phyloP scores from a whole-genome alignment of 2,329 filamentous ascomycete genomes.

The Domatiomyces globalis region DNA sequence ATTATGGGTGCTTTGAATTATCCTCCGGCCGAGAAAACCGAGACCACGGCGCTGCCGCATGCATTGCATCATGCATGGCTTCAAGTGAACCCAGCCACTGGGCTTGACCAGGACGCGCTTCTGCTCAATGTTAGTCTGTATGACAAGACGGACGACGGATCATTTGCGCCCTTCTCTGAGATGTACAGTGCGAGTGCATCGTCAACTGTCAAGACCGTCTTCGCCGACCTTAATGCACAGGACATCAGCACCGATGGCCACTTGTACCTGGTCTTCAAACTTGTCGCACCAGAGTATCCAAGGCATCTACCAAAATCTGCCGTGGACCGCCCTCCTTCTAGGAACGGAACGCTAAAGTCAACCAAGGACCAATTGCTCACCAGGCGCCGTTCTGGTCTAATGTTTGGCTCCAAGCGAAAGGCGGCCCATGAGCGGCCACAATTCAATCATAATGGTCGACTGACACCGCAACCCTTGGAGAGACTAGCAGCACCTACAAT shows the following conservation, averaged over 20 bases:
- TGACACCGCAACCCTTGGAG: conserved; percentile 7
- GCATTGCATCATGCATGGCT: conserved; percentile 51
- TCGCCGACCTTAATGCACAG: conserved; percentile 66
- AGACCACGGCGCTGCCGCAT: conserved; percentile 58
- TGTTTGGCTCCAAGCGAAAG: conserved; percentile 22
- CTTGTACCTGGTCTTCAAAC: conserved; percentile 70
- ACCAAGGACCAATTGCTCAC: conserved; percentile 17
- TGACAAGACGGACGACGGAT: conserved; percentile 50
- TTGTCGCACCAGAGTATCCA: conserved; percentile 47
- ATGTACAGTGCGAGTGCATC: conserved; percentile 55
- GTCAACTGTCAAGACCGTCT: conserved; percentile 66
- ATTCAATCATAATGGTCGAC: conserved; percentile 21
- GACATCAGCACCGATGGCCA: conserved; percentile 53
- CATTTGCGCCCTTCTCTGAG: conserved; percentile 60
- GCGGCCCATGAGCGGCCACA: conserved; percentile 13
- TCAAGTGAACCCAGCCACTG: conserved; percentile 69
- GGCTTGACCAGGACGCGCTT: conserved; percentile 59
- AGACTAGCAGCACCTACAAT: conserved; percentile 10
- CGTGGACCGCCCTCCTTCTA: conserved; percentile 12
- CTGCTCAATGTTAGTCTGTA: conserved; percentile 67
- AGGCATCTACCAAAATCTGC: conserved; percentile 14
- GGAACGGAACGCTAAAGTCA: conserved; percentile 15
- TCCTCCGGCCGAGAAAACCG: conserved; percentile 53
- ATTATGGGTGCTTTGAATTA: conserved; percentile 88
- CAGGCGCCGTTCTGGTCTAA: conserved; percentile 30